Evolutionary conservation across 805 yeast genomes (phyloP), one percentile per base, ranked within the genome.

Genomic region (Yamadazyma akitaensis): DNA sequence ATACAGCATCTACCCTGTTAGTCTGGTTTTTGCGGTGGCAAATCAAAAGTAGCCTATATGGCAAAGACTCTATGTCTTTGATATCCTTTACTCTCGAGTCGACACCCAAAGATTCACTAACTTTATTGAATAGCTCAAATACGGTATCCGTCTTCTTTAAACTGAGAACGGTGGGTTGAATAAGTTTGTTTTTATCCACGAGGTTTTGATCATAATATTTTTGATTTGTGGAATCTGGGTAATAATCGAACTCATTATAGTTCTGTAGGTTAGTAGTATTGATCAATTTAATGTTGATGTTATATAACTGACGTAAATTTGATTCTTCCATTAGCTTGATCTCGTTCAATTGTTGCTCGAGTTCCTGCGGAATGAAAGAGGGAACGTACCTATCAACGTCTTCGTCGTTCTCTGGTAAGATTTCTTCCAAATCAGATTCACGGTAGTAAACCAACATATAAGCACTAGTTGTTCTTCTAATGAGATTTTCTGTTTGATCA

Each of bases 371-470:
- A 19, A 94, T 81, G 57, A 87, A 86, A 1, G 61, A 54, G 2
- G 98, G 97, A 37, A 70, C 63, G 2, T 56, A 46, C 1, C 50
- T 47, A 32, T 59, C 48, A 12, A 63, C 55, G 6, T 80, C 76
- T 40, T 76, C 82, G 3, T 65, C 76, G 17, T 78, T 80, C 0
- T 79, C 81, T 11, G 80, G 81, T 48, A 94, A 72, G 13, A 92
- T 73, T 11, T 74, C 75, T 2, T 71, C 73, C 33, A 81, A 64
- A 34, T 77, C 77, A 2, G 77, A 68, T 59, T 87, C 81, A 45
- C 96, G 77, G 51, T 91, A 78, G 61, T 94, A 94, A 2, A 94
- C 98, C 66, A 94, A 78, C 99, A 94, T 94, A 61, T 94, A 94
- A 1, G 99, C 99, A 36, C 94, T 88, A 0, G 98, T 91, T 33